These are phyloP conservation scores for Venturia nashicola DNA, from an alignment of 2,329 filamentous ascomycete species.

Conservation along the genomic window DNA sequence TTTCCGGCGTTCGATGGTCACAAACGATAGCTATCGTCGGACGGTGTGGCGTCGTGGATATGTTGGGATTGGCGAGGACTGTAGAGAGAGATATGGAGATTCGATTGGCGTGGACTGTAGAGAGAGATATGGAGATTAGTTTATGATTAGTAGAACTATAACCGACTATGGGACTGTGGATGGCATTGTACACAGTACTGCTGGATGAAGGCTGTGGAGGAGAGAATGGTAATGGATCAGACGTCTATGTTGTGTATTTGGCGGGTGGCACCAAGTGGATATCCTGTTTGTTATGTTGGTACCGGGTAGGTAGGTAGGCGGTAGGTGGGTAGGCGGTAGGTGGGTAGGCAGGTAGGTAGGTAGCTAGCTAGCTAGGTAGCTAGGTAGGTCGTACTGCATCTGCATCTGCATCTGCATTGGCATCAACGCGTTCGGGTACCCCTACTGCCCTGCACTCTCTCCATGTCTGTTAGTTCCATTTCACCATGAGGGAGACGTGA, in stretches of 20 bases:
- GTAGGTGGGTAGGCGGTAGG: too few relatives aligned
- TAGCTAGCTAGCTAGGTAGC: too few relatives aligned
- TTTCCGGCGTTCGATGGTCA: background rate
- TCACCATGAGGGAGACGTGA: background rate
- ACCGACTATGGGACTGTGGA: background rate
- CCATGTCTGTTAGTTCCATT: background rate
- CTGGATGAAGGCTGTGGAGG: background rate
- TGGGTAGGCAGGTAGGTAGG: too few relatives aligned
- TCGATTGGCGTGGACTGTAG: background rate
- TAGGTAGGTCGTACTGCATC: too few relatives aligned
- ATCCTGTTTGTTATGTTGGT: background rate
- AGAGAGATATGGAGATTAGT: background rate
- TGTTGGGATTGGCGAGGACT: background rate
- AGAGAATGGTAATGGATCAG: background rate
- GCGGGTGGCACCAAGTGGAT: background rate
- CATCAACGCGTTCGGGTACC: too few relatives aligned
- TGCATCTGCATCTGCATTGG: background rate
- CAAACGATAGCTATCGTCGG: background rate
- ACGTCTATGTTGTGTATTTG: background rate
- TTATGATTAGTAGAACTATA: background rate
- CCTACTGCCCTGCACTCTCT: too few relatives aligned
- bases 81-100: conserved; percentile 2
- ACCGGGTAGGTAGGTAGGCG: too few relatives aligned
- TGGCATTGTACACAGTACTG: background rate
- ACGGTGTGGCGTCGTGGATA: background rate